phyloP scores from a whole-genome alignment of 805 yeast species.

The Maudiozyma pseudohumilis region DNA sequence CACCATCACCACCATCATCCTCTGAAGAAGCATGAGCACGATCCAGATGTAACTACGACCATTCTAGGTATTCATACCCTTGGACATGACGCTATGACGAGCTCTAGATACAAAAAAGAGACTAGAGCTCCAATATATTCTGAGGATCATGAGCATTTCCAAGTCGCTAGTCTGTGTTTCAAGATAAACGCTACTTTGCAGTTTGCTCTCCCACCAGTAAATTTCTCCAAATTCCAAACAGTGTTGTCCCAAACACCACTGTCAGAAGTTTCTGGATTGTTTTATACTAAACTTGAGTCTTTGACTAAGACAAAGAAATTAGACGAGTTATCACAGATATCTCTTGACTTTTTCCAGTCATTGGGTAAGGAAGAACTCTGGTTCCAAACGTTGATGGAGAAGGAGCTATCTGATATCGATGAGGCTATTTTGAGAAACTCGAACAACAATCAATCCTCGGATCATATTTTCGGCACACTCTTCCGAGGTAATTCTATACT shows the following conservation, averaged over 20 bases:
- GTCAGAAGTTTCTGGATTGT: slow-evolving; percentile 31
- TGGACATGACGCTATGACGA: slow-evolving; percentile 18
- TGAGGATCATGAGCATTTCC: slow-evolving; percentile 28
- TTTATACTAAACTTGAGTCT: slow-evolving; percentile 1
- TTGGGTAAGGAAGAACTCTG: slow-evolving; percentile 59
- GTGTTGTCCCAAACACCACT: slow-evolving; percentile 47
- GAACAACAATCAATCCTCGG: slow-evolving; percentile 14
- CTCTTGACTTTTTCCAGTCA: slow-evolving; percentile 68
- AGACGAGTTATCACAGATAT: slow-evolving; percentile 46
- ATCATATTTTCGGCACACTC: slow-evolving; percentile 43
- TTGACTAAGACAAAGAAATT: slow-evolving; percentile 20
- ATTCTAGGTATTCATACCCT: slow-evolving; percentile 39
- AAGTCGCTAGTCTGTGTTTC: slow-evolving; percentile 50
- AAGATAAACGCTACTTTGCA: slow-evolving; percentile 42
- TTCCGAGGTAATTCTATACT: slow-evolving; percentile 82
- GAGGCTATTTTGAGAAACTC: slow-evolving; percentile 14
- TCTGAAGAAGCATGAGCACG: slow-evolving; percentile 8
- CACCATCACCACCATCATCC: background rate
- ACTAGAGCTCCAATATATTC: slow-evolving; percentile 38
- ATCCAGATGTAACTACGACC: slow-evolving; percentile 31
- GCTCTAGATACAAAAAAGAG: slow-evolving; percentile 17
- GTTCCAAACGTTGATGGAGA: slow-evolving; percentile 59
- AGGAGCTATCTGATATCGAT: slow-evolving; percentile 43
- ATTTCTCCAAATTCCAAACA: slow-evolving; percentile 53
- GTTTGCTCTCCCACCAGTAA: slow-evolving; percentile 48